Evolutionary conservation across 2,329 filamentous ascomycete species (phyloP).

Genomic region (Hypocreales sp.): DNA sequence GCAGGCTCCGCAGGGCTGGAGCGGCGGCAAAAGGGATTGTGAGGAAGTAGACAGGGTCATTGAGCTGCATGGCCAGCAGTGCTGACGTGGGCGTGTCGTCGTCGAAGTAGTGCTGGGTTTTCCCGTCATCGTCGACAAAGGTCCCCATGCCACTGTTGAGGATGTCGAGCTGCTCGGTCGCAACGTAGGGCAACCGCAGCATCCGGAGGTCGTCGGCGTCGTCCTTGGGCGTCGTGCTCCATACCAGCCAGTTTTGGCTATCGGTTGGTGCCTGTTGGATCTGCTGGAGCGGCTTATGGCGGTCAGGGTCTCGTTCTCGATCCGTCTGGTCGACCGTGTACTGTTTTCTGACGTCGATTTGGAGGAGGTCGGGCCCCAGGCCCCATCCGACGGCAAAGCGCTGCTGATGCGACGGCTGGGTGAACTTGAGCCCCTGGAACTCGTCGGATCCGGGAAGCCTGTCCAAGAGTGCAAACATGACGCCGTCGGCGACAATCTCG

Average conservation of each 20-base stretch:
- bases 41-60: conserved; percentile 5
- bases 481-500: conserved; percentile 14
- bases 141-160: background rate
- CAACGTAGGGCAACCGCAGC: background rate
- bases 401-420: conserved; percentile 23
- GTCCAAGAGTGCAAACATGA: conserved; percentile 18
- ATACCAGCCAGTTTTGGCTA: background rate
- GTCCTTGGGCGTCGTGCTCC: background rate
- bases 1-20: no score
- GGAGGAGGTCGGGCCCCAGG: conserved; percentile 4
- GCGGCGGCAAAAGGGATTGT: no score
- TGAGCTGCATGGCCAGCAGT: conserved; percentile 5
- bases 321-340: conserved; percentile 8
- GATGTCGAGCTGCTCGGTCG: background rate
- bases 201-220: background rate
- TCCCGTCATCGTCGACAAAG: background rate
- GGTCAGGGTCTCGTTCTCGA: background rate
- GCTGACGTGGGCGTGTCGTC: conserved; percentile 3
- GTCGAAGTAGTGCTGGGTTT: conserved; percentile 1
- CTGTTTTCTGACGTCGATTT: conserved; percentile 7
- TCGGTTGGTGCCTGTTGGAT: background rate
- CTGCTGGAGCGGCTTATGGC: background rate
- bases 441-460: conserved; percentile 8
- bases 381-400: conserved; percentile 11
- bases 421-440: conserved; percentile 13